Conservation (phyloP, 257 asterid genomes). For the Plantago ovata region DNA sequence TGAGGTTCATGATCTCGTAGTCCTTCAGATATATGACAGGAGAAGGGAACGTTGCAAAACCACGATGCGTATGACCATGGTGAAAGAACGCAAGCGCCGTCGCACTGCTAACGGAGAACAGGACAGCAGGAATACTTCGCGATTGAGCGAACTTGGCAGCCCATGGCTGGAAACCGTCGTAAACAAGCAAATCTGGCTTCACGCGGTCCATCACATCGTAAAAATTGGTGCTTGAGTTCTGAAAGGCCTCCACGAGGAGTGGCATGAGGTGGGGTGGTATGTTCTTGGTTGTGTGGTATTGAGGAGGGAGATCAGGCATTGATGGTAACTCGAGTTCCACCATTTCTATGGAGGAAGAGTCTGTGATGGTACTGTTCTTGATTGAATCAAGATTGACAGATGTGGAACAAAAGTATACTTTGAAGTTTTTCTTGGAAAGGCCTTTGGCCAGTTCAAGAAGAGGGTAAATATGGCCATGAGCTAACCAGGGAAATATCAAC, state of each 20-base stretch:
- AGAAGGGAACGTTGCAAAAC: slow-evolving; percentile 27
- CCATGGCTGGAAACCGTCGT: slow-evolving; percentile 37
- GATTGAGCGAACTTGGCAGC: slow-evolving; percentile 22
- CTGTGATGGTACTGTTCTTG: neutral
- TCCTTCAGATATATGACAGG: slow-evolving; percentile 14
- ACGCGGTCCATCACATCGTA: slow-evolving; percentile 16
- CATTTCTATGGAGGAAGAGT: slow-evolving; percentile 12
- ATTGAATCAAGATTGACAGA: slow-evolving; percentile 34
- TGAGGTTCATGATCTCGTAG: neutral
- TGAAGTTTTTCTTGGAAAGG: slow-evolving; percentile 35
- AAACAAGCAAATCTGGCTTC: slow-evolving; percentile 30
- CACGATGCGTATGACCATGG: slow-evolving; percentile 16
- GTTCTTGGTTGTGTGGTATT: slow-evolving; percentile 39
- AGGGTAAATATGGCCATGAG: slow-evolving; percentile 33
- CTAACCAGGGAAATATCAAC: slow-evolving; percentile 39
- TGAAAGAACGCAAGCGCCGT: slow-evolving; percentile 20
- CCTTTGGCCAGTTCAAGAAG: slow-evolving; percentile 43
- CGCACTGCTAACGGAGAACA: slow-evolving; percentile 16
- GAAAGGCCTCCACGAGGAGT: slow-evolving; percentile 27
- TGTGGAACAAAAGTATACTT: slow-evolving; percentile 35
- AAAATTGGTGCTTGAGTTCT: slow-evolving; percentile 20
- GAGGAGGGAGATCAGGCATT: slow-evolving; percentile 27
- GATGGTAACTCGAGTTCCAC: slow-evolving; percentile 32
- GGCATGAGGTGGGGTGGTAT: slow-evolving; percentile 33
- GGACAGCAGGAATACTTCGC: slow-evolving; percentile 24